Evolutionary conservation across 75 land plant species (phyloP).

Genomic region (Isoetes taiwanensis): DNA sequence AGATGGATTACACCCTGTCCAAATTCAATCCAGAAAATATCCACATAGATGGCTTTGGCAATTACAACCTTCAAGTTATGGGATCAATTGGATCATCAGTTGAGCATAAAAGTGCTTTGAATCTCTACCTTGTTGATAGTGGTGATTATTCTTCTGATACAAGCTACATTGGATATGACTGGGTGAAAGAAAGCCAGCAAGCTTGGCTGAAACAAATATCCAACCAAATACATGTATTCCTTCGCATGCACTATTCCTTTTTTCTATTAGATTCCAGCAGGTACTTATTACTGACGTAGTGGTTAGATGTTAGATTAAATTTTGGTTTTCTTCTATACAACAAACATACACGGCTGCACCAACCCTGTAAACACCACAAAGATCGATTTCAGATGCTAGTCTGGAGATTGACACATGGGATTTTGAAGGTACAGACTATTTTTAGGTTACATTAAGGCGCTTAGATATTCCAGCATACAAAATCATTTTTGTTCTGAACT

Average conservation of each 20-base stretch:
- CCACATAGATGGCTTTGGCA: constrained; percentile 82
- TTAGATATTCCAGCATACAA: constrained; percentile 46
- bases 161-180: constrained; percentile 52
- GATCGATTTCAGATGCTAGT: constrained; percentile 34
- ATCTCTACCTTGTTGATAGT: constrained; percentile 76
- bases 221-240: constrained; percentile 43
- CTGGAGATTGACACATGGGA: constrained; percentile 77
- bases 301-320: too few species aligned
- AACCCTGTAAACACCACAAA: constrained; percentile 68
- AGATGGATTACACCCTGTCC: constrained; percentile 45
- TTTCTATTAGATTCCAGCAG: too few species aligned
- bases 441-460: constrained; percentile 26
- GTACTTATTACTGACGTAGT: too few species aligned
- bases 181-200: constrained; percentile 72
- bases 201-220: constrained; percentile 56
- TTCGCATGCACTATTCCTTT: too few species aligned
- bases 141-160: constrained; percentile 67
- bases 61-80: constrained; percentile 47
- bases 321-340: too few species aligned
- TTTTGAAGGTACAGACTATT: constrained; percentile 60
- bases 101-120: constrained; percentile 47
- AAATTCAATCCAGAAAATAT: constrained; percentile 34
- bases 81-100: constrained; percentile 34
- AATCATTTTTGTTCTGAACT: constrained; percentile 27
- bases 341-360: too few species aligned